Conservation (phyloP, 2,329 filamentous ascomycete genomes). For the Zasmidium citrigriseum region DNA sequence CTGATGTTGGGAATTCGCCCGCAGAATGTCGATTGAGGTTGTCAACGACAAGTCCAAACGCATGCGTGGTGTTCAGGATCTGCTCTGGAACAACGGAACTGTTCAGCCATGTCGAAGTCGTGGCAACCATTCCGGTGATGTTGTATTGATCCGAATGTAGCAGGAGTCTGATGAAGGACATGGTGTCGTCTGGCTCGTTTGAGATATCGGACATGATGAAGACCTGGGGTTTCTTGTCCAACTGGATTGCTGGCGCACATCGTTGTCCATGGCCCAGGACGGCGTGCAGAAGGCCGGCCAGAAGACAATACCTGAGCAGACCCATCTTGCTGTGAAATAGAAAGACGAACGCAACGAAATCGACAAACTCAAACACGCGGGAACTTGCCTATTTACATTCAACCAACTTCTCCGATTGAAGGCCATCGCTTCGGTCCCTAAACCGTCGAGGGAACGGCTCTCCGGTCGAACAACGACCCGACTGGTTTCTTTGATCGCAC, state of each 20-base stretch:
- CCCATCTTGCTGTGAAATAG: neutral
- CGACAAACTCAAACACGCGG: no score
- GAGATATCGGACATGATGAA: constrained; percentile 33
- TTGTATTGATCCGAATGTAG: constrained; percentile 28
- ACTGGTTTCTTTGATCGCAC: no score
- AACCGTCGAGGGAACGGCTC: neutral
- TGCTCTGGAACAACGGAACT: constrained; percentile 26
- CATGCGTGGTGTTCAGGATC: constrained; percentile 31
- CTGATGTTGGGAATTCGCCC: constrained; percentile 27
- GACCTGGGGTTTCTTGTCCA: constrained; percentile 25
- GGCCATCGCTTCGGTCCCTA: neutral
- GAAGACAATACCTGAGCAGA: neutral
- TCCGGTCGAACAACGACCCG: neutral
- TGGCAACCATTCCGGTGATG: constrained; percentile 27
- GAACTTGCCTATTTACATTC: no score
- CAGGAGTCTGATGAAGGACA: constrained; percentile 28
- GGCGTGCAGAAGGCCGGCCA: neutral
- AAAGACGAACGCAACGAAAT: no score
- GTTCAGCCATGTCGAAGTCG: constrained; percentile 29
- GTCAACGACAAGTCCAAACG: constrained; percentile 33
- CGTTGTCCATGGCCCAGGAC: neutral
- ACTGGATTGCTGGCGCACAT: constrained; percentile 19
- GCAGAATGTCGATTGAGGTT: constrained; percentile 47
- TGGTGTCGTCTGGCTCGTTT: constrained; percentile 32
- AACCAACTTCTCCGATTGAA: no score